These are phyloP conservation scores for Elaphomyces granulatus DNA, from an alignment of 495 filamentous ascomycete genomes.

Conservation along the genomic window DNA sequence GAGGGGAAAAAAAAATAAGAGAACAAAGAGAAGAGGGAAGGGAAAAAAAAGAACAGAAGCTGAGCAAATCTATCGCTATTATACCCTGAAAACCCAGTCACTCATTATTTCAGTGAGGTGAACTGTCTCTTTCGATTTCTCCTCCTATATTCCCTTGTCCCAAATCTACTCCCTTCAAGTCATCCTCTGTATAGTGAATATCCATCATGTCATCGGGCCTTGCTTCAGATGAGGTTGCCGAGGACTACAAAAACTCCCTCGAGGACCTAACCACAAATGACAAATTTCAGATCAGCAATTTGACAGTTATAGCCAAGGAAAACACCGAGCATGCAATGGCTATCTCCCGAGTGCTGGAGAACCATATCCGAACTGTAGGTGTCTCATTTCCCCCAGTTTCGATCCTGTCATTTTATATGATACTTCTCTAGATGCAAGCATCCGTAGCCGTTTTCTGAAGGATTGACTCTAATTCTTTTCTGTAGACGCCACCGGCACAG, in stretches of 20 bases:
- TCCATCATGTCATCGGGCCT: slow-evolving; percentile 56
- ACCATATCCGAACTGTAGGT: slow-evolving; percentile 88
- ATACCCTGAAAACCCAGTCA: no score
- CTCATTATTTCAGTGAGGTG: not conserved
- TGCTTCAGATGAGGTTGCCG: slow-evolving; percentile 76
- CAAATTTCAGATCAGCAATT: slow-evolving; percentile 81
- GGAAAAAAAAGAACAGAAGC: slow-evolving; percentile 1
- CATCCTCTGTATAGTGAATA: slow-evolving; percentile 3
- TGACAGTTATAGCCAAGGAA: slow-evolving; percentile 92
- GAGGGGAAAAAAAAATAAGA: slow-evolving; percentile 5
- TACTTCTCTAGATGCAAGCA: slow-evolving; percentile 5
- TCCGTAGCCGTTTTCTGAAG: slow-evolving; percentile 15
- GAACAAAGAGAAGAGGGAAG: slow-evolving; percentile 4
- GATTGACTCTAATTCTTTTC: slow-evolving; percentile 24
- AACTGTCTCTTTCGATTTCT: slow-evolving; percentile 1
- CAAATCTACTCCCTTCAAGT: slow-evolving; percentile 4
- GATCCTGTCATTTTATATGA: not conserved
- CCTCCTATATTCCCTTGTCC: slow-evolving; percentile 3
- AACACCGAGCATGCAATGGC: slow-evolving; percentile 87
- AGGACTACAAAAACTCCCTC: slow-evolving; percentile 87
- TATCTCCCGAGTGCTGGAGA: slow-evolving; percentile 76
- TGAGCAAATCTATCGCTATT: not conserved
- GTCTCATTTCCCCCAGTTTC: slow-evolving; percentile 5
- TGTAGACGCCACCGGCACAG: slow-evolving; percentile 65
- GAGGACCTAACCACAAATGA: slow-evolving; percentile 82